phyloP scores from a whole-genome alignment of 495 filamentous ascomycete species.

The Aspergillus wentii region DNA sequence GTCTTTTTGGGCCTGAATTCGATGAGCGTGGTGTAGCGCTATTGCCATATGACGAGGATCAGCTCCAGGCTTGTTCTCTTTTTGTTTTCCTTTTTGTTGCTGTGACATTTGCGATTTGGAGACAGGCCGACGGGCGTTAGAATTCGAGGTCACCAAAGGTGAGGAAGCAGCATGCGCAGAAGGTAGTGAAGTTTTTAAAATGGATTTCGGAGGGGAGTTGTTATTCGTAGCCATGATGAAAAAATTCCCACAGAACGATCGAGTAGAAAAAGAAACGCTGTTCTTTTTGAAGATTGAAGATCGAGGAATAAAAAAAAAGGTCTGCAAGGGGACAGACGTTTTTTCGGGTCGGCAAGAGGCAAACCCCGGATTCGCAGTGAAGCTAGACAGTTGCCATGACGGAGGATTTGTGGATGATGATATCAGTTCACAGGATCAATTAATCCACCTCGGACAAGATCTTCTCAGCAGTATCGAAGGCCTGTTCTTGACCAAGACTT shows the following conservation, averaged over 20 bases:
- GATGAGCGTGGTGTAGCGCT: conserved; percentile 74
- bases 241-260: too few relatives aligned
- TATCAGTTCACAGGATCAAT: too few relatives aligned
- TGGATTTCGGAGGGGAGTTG: conserved; percentile 36
- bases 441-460: too few relatives aligned
- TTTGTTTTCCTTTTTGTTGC: conserved; percentile 26
- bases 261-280: neutral
- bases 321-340: conserved; percentile 3
- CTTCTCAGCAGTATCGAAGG: too few relatives aligned
- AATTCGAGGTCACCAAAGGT: too few relatives aligned
- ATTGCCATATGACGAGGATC: conserved; percentile 53
- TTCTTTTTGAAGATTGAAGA: neutral
- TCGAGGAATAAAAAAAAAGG: too few relatives aligned
- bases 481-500: too few relatives aligned
- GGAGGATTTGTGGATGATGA: too few relatives aligned
- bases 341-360: conserved; percentile 12
- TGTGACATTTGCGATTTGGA: conserved; percentile 22
- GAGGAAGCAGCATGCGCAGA: conserved; percentile 31
- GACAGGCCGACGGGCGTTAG: conserved; percentile 22
- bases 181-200: conserved; percentile 51
- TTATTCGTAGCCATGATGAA: conserved; percentile 10
- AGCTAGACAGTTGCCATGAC: too few relatives aligned
- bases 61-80: conserved; percentile 30
- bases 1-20: conserved; percentile 72
- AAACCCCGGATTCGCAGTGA: conserved; percentile 16